A percentile compares a stretch with the other conserved stretches of the same genome.
Evolutionary conservation across 129 eudicot species (phyloP).

Genomic region (Helianthus annuus): HanXRQr2.0-SUNRISE NC_035447.2:126706957-126707456

Average conservation of each 20-base stretch:
- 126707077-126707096: too few relatives aligned
- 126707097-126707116: not conserved
- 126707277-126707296: constrained; percentile 40
- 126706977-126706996: too few relatives aligned
- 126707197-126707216: constrained; percentile 4
- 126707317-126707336: constrained; percentile 33
- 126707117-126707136: not conserved
- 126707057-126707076: too few relatives aligned
- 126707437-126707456: not conserved
- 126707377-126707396: constrained; percentile 42
- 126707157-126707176: not conserved
- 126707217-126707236: constrained; percentile 15
- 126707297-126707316: constrained; percentile 30
- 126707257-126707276: constrained; percentile 22
- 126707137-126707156: not conserved
- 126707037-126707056: too few relatives aligned
- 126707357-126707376: constrained; percentile 47
- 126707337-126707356: constrained; percentile 51
- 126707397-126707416: not conserved
- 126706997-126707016: too few relatives aligned
- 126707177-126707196: constrained; percentile 14
- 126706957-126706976: too few relatives aligned
- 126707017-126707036: too few relatives aligned
- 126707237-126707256: constrained; percentile 21
- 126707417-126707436: not conserved